These are phyloP conservation scores for Rutidosis leptorrhynchoides DNA, from an alignment of 129 eudicot genomes.

Conservation along the genomic window DNA sequence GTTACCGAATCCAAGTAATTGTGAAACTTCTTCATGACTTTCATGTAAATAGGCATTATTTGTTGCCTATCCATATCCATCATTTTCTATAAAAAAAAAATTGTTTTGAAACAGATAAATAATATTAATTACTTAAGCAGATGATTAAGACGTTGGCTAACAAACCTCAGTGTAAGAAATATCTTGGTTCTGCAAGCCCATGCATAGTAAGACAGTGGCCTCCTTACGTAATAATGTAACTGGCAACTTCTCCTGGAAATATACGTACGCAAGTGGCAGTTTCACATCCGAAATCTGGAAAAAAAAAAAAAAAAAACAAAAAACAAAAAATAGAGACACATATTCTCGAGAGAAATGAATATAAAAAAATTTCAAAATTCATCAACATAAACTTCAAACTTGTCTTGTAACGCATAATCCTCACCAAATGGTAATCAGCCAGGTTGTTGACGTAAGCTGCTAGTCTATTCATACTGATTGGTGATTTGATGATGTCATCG, in stretches of 20 bases:
- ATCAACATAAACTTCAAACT: not conserved
- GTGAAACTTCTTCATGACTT: slow-evolving; percentile 68
- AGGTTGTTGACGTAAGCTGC: slow-evolving; percentile 64
- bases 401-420: not conserved
- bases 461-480: slow-evolving; percentile 51
- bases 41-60: slow-evolving; percentile 55
- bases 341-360: too few species aligned
- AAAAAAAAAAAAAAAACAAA: not conserved
- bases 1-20: slow-evolving; percentile 50
- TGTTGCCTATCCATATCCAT: slow-evolving; percentile 74
- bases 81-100: slow-evolving; percentile 43
- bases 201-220: slow-evolving; percentile 75
- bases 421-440: slow-evolving; percentile 55
- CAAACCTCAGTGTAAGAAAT: slow-evolving; percentile 65
- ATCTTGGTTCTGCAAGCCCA: slow-evolving; percentile 85
- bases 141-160: not conserved
- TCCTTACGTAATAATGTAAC: slow-evolving; percentile 62
- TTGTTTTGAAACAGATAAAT: not conserved
- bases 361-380: too few species aligned
- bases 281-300: slow-evolving; percentile 66
- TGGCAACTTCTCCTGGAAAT: slow-evolving; percentile 74
- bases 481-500: slow-evolving; percentile 38
- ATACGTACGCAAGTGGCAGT: slow-evolving; percentile 54
- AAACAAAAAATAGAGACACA: too few species aligned
- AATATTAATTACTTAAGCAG: not conserved